Evolutionary conservation across 495 filamentous ascomycete species (phyloP), one percentile per base, ranked within the genome.

Genomic region (Tirmania nivea): DNA sequence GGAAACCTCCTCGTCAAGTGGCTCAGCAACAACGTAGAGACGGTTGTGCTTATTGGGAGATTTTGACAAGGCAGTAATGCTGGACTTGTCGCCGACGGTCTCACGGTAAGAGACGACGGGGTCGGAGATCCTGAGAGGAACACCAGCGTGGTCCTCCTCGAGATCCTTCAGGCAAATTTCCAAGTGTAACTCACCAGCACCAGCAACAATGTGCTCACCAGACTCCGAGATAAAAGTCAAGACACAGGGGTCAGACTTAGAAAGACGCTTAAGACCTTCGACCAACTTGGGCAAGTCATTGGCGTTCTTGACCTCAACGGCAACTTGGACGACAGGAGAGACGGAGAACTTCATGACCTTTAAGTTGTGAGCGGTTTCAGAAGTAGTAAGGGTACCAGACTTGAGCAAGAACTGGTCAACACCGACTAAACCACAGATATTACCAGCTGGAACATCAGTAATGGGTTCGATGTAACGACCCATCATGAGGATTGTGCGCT

Each of bases 281-380:
- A 99, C 90, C 42, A 99, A 79, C 82, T 99, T 99, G 70, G 90
- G 90, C 57, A 99, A 79, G 78, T 99, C 90, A 70, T 89, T 84
- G 70, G 92, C 92, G 72, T 99, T 99, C 84, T 95, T 96, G 75
- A 95, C 90, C 73, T 96, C 87, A 62, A 99, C 90, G 69, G 92
- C 94, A 60, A 90, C 89, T 72, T 79, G 90, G 61, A 99, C 92
- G 71, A 99, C 90, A 67, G 90, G 90, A 42, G 90, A 96, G 67
- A 99, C 90, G 64, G 90, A 99, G 84, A 99, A 99, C 75, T 93
- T 94, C 90, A 99, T 99, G 72, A 99, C 90, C 81, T 96, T 99
- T 61, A 99, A 72, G 79, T 99, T 99, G 82, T 99, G 90, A 63
- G 90, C 90, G 56, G 88, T 89, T 57, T 99, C 90, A 65, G 78